Percentiles rank a stretch among this genome's conserved stretches.
These are phyloP conservation scores for Pseudocercospora fuligena DNA, from an alignment of 2,329 filamentous ascomycete genomes.

Conservation along the genomic window DNA sequence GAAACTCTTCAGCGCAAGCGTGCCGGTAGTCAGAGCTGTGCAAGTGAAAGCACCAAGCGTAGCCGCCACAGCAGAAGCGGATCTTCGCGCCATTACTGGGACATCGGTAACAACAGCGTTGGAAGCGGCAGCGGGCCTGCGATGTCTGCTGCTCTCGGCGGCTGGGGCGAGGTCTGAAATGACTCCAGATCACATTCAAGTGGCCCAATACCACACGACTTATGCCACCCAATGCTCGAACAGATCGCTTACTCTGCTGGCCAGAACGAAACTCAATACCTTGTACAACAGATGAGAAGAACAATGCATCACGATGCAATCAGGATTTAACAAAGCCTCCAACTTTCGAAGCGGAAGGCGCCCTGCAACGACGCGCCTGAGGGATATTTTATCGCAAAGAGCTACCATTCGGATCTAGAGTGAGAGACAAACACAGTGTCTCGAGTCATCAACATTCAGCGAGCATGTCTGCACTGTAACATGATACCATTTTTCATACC, in stretches of 20 bases:
- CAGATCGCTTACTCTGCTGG: not conserved
- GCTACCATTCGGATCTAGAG: conserved; percentile 7
- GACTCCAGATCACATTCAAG: not conserved
- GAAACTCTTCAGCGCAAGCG: conserved; percentile 46
- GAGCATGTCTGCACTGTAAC: conserved; percentile 6
- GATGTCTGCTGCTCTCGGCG: conserved; percentile 60
- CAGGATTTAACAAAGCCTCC: not conserved
- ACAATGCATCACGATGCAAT: not conserved
- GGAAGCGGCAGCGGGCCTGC: conserved; percentile 59
- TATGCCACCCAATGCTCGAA: not conserved
- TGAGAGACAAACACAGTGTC: not conserved
- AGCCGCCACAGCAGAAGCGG: conserved; percentile 60
- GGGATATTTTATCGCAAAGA: not conserved
- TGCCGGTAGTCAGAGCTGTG: conserved; percentile 67
- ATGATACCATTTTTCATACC: not conserved
- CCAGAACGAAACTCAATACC: not conserved
- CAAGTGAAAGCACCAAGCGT: conserved; percentile 82
- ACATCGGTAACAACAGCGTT: conserved; percentile 79
- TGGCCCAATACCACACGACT: not conserved
- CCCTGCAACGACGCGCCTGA: not conserved
- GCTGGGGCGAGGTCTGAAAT: conserved; percentile 73
- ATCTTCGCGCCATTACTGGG: conserved; percentile 88
- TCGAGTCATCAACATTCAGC: not conserved
- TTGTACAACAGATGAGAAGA: not conserved
- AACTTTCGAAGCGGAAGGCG: not conserved